phyloP scores from a whole-genome alignment of 2,329 filamentous ascomycete species.

The Biscogniauxia marginata region DNA sequence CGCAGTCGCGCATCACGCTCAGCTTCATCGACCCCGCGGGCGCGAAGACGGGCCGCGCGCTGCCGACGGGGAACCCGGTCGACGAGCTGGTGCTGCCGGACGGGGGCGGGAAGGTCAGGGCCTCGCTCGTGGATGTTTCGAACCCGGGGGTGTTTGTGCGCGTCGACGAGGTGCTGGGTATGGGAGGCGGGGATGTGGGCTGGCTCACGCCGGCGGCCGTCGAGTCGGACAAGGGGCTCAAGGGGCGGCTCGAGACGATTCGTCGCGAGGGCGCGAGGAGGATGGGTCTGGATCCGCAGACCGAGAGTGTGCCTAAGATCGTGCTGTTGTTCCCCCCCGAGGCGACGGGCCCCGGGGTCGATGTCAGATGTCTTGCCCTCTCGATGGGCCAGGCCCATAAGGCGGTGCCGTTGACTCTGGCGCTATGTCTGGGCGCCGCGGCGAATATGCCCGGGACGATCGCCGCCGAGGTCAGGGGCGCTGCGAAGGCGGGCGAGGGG shows the following conservation, averaged over 20 bases:
- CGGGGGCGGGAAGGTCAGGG: conserved; percentile 30
- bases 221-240: conserved; percentile 33
- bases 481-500: conserved; percentile 8
- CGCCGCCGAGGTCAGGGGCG: conserved; percentile 29
- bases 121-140: conserved; percentile 40
- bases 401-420: conserved; percentile 41
- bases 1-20: conserved; percentile 35
- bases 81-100: conserved; percentile 33
- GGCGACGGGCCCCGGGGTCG: conserved; percentile 22
- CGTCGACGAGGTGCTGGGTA: conserved; percentile 29
- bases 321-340: conserved; percentile 40
- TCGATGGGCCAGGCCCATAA: conserved; percentile 46
- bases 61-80: conserved; percentile 39
- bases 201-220: conserved; percentile 27
- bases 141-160: conserved; percentile 43
- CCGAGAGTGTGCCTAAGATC: conserved; percentile 44
- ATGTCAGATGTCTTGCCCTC: conserved; percentile 47
- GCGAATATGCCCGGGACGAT: conserved; percentile 42
- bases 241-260: conserved; percentile 35
- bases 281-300: conserved; percentile 40
- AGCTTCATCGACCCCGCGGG: conserved; percentile 40
- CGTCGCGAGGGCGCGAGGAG: conserved; percentile 35
- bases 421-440: conserved; percentile 40
- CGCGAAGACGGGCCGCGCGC: conserved; percentile 38
- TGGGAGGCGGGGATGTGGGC: conserved; percentile 8